These are phyloP conservation scores for Oidium heveae DNA, from an alignment of 2,329 filamentous ascomycete genomes.

Conservation along the genomic window DNA sequence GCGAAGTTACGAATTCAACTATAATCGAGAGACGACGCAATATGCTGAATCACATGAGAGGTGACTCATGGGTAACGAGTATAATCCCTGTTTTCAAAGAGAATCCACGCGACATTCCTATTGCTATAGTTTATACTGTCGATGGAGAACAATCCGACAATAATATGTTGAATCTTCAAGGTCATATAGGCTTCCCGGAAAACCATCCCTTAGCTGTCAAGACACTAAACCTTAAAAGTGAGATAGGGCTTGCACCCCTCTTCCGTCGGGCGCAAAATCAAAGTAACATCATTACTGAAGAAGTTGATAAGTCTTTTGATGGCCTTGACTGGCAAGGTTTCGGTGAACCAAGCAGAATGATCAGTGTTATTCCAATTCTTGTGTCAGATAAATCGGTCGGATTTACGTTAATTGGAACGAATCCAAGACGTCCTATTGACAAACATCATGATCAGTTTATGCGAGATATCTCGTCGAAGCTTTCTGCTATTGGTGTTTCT, in stretches of 20 bases:
- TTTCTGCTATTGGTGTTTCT: conserved; percentile 7
- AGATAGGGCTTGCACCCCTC: conserved; percentile 6
- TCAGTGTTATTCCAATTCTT: conserved; percentile 9
- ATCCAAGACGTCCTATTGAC: conserved; percentile 10
- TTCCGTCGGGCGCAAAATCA: conserved; percentile 5
- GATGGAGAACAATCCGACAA: conserved; percentile 7
- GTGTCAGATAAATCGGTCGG: conserved; percentile 6
- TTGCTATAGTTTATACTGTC: conserved; percentile 10
- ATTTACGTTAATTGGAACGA: conserved; percentile 9
- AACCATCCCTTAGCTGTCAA: conserved; percentile 5
- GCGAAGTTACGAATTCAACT: conserved; percentile 9
- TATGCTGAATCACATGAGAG: conserved; percentile 7
- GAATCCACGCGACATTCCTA: conserved; percentile 9
- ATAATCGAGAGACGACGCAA: conserved; percentile 7
- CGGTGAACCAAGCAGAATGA: conserved; percentile 6
- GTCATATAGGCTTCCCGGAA: conserved; percentile 8
- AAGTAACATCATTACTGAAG: conserved; percentile 5
- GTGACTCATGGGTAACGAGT: conserved; percentile 1
- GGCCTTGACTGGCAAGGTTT: conserved; percentile 8
- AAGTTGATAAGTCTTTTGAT: conserved; percentile 7
- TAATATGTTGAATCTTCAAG: conserved; percentile 3
- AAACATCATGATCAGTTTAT: conserved; percentile 9
- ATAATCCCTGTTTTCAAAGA: conserved; percentile 7
- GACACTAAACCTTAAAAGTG: conserved; percentile 6
- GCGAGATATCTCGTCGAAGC: conserved; percentile 7